These are phyloP conservation scores for Phytophthora europaea DNA, from an alignment of 352 stramenopile species.

Conservation along the genomic window DNA sequence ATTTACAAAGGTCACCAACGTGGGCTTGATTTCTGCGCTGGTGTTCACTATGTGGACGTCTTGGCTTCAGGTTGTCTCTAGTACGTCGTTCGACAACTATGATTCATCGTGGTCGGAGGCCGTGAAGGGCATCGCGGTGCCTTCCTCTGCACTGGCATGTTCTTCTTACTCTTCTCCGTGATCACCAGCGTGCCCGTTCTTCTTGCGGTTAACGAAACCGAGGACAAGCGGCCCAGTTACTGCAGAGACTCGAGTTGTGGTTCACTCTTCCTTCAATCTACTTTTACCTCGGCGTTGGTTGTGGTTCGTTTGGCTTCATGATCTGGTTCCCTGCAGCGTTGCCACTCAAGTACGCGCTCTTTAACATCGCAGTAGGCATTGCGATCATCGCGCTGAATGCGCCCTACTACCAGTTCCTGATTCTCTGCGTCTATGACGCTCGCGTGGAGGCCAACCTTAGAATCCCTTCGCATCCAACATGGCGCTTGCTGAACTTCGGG, in stretches of 20 bases:
- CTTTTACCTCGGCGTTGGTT: slow-evolving; percentile 38
- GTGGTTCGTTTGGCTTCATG: slow-evolving; percentile 39
- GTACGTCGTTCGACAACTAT: slow-evolving; percentile 33
- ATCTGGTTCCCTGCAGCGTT: slow-evolving; percentile 42
- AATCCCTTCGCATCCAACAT: slow-evolving; percentile 27
- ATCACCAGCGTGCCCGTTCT: slow-evolving; percentile 34
- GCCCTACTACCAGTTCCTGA: slow-evolving; percentile 45
- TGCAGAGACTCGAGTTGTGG: slow-evolving; percentile 31
- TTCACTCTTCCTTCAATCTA: slow-evolving; percentile 40
- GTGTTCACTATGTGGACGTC: slow-evolving; percentile 36
- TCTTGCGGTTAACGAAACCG: slow-evolving; percentile 10
- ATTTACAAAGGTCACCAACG: slow-evolving; percentile 45
- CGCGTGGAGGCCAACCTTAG: slow-evolving; percentile 27
- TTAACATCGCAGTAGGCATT: slow-evolving; percentile 21
- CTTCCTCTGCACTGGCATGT: slow-evolving; percentile 29
- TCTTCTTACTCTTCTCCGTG: slow-evolving; percentile 43
- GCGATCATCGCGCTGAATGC: slow-evolving; percentile 33
- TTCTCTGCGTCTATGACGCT: slow-evolving; percentile 40
- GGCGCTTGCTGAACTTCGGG: slow-evolving; percentile 28
- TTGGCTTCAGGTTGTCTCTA: slow-evolving; percentile 31
- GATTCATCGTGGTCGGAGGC: slow-evolving; percentile 24
- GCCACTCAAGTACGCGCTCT: slow-evolving; percentile 24
- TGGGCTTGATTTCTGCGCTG: slow-evolving; percentile 40
- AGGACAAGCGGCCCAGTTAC: slow-evolving; percentile 28
- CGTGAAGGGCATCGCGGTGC: slow-evolving; percentile 16